Base-by-base conservation (phyloP, 1,284 basidiomycete genomes). In the Moesziomyces sp. region DNA sequence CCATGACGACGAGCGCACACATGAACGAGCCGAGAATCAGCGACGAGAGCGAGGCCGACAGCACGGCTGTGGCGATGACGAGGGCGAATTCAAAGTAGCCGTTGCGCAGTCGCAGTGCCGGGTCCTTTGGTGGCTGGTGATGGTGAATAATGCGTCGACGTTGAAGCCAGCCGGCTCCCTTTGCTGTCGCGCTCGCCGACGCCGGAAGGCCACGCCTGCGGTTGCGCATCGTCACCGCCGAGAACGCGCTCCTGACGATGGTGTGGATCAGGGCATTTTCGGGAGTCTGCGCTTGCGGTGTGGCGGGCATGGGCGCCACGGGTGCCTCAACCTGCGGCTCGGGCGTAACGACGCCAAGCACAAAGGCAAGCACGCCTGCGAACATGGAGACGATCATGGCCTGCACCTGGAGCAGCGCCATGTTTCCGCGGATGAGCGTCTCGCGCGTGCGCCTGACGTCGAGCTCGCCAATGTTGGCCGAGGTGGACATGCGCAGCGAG, bases 401-500 rank as follows among this genome's bases (percentile, higher is more conserved):
- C 85, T 99, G 96, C 2, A 98, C 91, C 81, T 97, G 95, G 0
- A 99, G 88, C 10, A 98, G 87, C 0, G 92, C 88, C 61, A 98
- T 84, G 84, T 95, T 97, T 43, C 94, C 94, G 1, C 89, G 78
- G 42, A 98, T 88, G 56, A 97, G 89, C 3, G 87, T 85, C 9
- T 89, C 88, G 14, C 93, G 89, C 9, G 87, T 88, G 3, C 85
- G 81, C 0, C 90, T 89, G 21, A 90, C 88, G 83, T 97, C 94
- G 6, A 98, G 89, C 74, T 94, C 91, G 55, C 95, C 94, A 49
- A 95, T 90, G 78, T 97, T 88, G 47, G 88, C 87, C 5, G 85
- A 85, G 5, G 86, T 87, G 8, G 85, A 86, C 76, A 87, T 85
- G 28, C 86, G 83, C 6, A 86, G 84, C 8, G 85, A 85, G 3